Conservation (phyloP, 306 rosid genomes). For the Medicago lupulina region DNA sequence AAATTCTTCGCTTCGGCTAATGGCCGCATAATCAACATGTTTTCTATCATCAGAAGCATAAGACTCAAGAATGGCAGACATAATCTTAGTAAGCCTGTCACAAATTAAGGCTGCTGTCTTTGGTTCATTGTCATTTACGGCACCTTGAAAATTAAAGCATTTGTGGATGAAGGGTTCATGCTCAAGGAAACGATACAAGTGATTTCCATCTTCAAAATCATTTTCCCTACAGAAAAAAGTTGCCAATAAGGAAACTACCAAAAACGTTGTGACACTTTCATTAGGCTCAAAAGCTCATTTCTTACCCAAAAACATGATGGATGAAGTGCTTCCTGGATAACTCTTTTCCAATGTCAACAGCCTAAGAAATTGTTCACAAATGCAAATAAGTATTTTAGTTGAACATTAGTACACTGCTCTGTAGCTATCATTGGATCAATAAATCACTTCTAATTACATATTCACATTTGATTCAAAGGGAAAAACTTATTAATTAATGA, state of each 20-base stretch:
- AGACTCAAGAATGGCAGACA: constrained; percentile 91
- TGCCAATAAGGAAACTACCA: constrained; percentile 34
- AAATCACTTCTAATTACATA: no score
- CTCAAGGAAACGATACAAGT: constrained; percentile 87
- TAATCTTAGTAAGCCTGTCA: constrained; percentile 70
- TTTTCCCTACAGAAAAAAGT: constrained; percentile 65
- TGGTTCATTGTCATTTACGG: constrained; percentile 66
- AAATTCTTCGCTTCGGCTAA: constrained; percentile 90
- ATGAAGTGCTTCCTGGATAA: constrained; percentile 77
- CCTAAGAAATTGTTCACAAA: constrained; percentile 56
- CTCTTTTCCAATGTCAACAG: constrained; percentile 80
- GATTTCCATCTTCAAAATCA: constrained; percentile 83
- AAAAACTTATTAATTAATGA: no score
- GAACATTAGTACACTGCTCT: no score
- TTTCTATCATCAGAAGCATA: constrained; percentile 78
- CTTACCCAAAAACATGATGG: constrained; percentile 92
- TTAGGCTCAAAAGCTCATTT: constrained; percentile 38
- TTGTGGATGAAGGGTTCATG: constrained; percentile 70
- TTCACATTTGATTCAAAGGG: no score
- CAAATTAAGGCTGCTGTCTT: constrained; percentile 67
- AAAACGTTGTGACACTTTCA: constrained; percentile 17
- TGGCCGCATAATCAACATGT: constrained; percentile 69
- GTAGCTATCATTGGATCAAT: no score
- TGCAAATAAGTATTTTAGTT: constrained; percentile 2
- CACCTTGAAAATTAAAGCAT: constrained; percentile 76